Conservation (phyloP, 352 stramenopile genomes). For the Globisporangium ultimum region DNA sequence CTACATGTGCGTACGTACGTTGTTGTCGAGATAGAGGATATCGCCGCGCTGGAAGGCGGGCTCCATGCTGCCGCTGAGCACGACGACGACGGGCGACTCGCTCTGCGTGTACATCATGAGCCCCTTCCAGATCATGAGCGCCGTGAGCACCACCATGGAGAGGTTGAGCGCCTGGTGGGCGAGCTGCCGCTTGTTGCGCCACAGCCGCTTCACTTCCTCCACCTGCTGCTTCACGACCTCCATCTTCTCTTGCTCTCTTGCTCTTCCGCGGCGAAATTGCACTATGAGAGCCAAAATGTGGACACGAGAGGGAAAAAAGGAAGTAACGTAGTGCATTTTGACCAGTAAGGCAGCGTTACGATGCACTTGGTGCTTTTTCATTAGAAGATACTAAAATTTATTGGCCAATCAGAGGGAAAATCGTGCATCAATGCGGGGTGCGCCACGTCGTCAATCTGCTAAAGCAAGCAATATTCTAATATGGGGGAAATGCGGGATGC, state of each 20-base stretch:
- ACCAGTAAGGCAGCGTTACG: too few relatives aligned
- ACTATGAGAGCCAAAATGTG: too few relatives aligned
- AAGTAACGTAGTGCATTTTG: too few relatives aligned
- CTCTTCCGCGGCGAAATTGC: too few relatives aligned
- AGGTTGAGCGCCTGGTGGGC: slow-evolving; percentile 97
- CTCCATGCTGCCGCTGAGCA: slow-evolving; percentile 98
- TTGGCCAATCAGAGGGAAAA: too few relatives aligned
- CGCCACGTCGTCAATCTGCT: too few relatives aligned
- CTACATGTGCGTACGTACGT: slow-evolving; percentile 45
- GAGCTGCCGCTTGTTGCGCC: slow-evolving; percentile 97
- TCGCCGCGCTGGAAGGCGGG: slow-evolving; percentile 98
- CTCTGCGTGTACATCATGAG: slow-evolving; percentile 97
- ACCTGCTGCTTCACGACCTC: slow-evolving; percentile 86
- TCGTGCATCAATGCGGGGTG: too few relatives aligned
- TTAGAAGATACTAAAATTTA: too few relatives aligned
- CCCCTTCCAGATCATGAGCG: slow-evolving; percentile 99
- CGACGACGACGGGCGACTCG: slow-evolving; percentile 98
- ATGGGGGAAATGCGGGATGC: too few relatives aligned
- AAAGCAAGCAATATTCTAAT: too few relatives aligned
- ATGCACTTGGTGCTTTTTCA: too few relatives aligned
- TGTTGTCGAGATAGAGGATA: slow-evolving; percentile 98
- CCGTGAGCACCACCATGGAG: slow-evolving; percentile 98
- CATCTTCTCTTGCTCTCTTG: slow-evolving; percentile 15
- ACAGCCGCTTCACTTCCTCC: slow-evolving; percentile 97
- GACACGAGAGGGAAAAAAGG: too few relatives aligned